These are phyloP conservation scores for Rhododendron griersonianum DNA, from an alignment of 148 eudicot genomes.

Conservation along the genomic window DNA sequence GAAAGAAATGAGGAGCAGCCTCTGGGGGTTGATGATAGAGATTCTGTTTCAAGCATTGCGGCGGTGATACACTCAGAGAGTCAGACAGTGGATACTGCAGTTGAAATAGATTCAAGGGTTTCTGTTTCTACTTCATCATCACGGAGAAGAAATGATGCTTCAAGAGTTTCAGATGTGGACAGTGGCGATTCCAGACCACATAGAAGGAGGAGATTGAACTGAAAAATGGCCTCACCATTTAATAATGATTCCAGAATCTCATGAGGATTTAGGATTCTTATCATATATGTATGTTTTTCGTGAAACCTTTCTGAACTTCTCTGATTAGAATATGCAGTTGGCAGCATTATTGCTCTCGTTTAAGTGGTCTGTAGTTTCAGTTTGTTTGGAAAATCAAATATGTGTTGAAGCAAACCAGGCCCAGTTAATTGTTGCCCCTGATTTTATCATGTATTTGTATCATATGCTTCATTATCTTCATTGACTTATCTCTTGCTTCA, in stretches of 20 bases:
- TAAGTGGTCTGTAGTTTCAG: background rate
- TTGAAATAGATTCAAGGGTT: constrained; percentile 84
- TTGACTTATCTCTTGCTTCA: background rate
- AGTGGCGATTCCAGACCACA: constrained; percentile 88
- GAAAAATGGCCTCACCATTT: background rate
- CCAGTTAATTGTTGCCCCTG: background rate
- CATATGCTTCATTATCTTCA: background rate
- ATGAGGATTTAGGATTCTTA: background rate
- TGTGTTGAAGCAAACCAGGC: background rate
- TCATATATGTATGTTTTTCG: background rate
- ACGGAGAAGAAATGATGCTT: constrained; percentile 58
- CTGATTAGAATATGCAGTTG: background rate
- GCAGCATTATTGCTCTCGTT: background rate
- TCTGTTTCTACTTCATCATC: constrained; percentile 83
- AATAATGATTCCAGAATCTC: background rate
- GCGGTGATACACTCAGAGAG: constrained; percentile 90
- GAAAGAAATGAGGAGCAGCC: constrained; percentile 52
- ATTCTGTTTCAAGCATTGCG: constrained; percentile 91
- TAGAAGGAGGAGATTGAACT: constrained; percentile 81
- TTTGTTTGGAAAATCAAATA: background rate
- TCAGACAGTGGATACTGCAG: constrained; percentile 74
- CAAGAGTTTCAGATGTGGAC: constrained; percentile 72
- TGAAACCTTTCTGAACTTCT: background rate
- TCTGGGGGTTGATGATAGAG: constrained; percentile 68
- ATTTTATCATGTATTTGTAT: background rate